Evolutionary conservation across 2,329 filamentous ascomycete genomes (phyloP).

Genomic region (Epichloe baconii): DNA sequence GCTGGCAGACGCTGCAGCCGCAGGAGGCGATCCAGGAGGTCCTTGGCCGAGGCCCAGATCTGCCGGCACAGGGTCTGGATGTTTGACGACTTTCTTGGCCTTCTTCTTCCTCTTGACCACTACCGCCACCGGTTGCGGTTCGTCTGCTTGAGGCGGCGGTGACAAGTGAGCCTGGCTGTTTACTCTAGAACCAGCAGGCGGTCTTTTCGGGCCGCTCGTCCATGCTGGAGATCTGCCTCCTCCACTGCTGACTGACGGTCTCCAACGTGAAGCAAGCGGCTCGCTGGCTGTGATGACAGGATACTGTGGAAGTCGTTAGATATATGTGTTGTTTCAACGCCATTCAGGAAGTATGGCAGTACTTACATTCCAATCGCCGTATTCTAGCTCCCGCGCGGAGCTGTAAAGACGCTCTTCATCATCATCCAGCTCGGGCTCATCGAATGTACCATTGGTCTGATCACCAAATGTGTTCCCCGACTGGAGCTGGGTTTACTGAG

Average conservation of each 20-base stretch:
- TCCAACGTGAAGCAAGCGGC: slow-evolving; percentile 55
- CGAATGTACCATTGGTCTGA: slow-evolving; percentile 30
- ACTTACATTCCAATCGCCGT: slow-evolving; percentile 88
- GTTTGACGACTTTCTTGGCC: slow-evolving; percentile 21
- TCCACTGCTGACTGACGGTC: slow-evolving; percentile 20
- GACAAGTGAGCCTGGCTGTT: not conserved
- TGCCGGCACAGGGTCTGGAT: slow-evolving; percentile 19
- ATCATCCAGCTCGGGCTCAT: slow-evolving; percentile 43
- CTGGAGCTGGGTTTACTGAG: slow-evolving; percentile 32
- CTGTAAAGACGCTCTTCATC: slow-evolving; percentile 61
- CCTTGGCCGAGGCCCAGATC: slow-evolving; percentile 15
- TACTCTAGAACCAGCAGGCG: slow-evolving; percentile 7
- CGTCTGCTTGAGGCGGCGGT: slow-evolving; percentile 8
- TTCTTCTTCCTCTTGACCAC: slow-evolving; percentile 27
- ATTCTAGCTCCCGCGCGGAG: slow-evolving; percentile 60
- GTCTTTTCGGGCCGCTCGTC: slow-evolving; percentile 11
- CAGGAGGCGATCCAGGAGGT: slow-evolving; percentile 5
- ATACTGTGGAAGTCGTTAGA: slow-evolving; percentile 45
- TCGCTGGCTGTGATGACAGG: slow-evolving; percentile 77
- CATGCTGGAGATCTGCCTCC: slow-evolving; percentile 16
- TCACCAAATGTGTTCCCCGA: slow-evolving; percentile 14
- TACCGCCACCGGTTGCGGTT: slow-evolving; percentile 17
- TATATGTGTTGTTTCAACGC: not conserved
- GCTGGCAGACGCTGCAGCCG: not conserved
- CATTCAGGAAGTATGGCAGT: not conserved